Evolutionary conservation across 2,329 filamentous ascomycete genomes (phyloP).

Genomic region (Sarocladium brachiariae): DNA sequence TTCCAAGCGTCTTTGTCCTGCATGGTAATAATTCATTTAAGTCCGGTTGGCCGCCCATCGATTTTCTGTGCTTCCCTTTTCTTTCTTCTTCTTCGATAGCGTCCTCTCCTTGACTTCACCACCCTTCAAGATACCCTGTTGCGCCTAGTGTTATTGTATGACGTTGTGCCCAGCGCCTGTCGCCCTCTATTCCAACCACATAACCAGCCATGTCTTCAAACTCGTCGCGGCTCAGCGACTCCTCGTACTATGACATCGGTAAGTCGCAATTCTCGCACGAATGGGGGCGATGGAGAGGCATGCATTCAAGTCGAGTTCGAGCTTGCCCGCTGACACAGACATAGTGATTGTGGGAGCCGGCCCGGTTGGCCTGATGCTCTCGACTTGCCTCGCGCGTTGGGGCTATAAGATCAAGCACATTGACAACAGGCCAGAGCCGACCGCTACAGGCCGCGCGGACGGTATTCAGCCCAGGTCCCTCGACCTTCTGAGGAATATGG

Average conservation of each 20-base stretch:
- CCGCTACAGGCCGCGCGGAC: constrained; percentile 77
- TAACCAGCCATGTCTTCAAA: background rate
- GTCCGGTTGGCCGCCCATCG: background rate
- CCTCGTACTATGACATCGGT: constrained; percentile 5
- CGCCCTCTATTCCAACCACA: background rate
- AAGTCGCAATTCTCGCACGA: background rate
- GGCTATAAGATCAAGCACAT: constrained; percentile 94
- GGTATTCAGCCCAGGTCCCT: constrained; percentile 87
- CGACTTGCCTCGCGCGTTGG: constrained; percentile 83
- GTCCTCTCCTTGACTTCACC: background rate
- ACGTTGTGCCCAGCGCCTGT: background rate
- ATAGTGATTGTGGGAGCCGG: constrained; percentile 33
- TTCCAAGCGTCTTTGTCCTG: constrained; percentile 5
- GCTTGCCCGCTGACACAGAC: background rate
- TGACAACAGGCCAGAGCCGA: constrained; percentile 82
- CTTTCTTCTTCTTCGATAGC: background rate
- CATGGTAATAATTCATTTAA: constrained; percentile 4
- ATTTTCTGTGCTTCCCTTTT: background rate
- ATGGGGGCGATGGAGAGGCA: background rate
- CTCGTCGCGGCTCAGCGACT: background rate
- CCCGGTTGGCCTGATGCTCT: constrained; percentile 50
- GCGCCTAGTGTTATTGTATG: background rate
- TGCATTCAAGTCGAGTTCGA: background rate
- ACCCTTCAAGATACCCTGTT: background rate
- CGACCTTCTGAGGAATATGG: constrained; percentile 76